Evolutionary conservation across 2,329 filamentous ascomycete species (phyloP).

Genomic region (Cladosporium austrohemisphaericum): DNA sequence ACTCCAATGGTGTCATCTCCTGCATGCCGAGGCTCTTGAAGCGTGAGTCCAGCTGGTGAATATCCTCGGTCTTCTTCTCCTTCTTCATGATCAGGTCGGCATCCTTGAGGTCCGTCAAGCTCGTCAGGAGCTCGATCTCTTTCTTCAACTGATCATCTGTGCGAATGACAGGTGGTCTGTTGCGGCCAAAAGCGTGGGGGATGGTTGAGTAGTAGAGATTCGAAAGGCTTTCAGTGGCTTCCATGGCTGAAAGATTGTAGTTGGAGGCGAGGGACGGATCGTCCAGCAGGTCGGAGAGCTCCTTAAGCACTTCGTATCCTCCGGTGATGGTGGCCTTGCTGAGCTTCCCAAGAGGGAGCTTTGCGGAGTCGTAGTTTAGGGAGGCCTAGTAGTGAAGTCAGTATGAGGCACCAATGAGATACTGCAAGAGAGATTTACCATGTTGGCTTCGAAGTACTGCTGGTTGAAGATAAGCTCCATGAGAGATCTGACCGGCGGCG

Average conservation of each 20-base stretch:
- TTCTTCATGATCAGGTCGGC: constrained; percentile 72
- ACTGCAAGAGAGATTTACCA: too few relatives aligned
- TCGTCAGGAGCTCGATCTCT: constrained; percentile 77
- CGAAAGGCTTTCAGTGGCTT: constrained; percentile 61
- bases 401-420: too few relatives aligned
- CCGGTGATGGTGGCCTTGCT: constrained; percentile 71
- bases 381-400: too few relatives aligned
- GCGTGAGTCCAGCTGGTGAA: constrained; percentile 68
- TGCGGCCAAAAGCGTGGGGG: constrained; percentile 74
- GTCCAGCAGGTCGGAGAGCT: constrained; percentile 65
- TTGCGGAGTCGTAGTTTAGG: constrained; percentile 69
- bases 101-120: constrained; percentile 80
- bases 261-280: constrained; percentile 50
- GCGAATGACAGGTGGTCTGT: constrained; percentile 65
- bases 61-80: constrained; percentile 43
- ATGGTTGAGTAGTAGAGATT: constrained; percentile 79
- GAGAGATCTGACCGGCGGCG: constrained; percentile 59
- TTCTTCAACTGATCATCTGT: constrained; percentile 58
- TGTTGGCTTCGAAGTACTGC: constrained; percentile 63
- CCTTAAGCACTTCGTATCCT: constrained; percentile 74
- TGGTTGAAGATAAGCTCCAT: constrained; percentile 83
- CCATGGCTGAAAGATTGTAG: constrained; percentile 19
- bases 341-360: constrained; percentile 79
- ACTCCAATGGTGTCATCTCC: constrained; percentile 70
- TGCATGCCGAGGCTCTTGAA: constrained; percentile 67